Evolutionary conservation across 2,329 filamentous ascomycete genomes (phyloP).

Genomic region (Aaosphaeria arxii): DNA sequence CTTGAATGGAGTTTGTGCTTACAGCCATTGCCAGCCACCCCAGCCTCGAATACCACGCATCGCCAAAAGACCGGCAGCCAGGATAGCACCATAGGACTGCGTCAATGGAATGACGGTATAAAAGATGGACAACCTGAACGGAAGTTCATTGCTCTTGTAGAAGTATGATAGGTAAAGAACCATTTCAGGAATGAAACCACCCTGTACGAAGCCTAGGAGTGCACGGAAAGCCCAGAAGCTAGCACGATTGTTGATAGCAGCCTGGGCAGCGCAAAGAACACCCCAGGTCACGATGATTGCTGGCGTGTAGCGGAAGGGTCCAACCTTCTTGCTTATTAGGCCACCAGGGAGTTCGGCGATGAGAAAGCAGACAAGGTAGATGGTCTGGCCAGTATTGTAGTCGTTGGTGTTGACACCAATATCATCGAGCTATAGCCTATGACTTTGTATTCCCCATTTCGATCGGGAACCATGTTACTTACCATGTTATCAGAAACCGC

Average conservation of each 20-base stretch:
- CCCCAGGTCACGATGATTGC: conserved; percentile 36
- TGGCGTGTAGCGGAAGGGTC: conserved; percentile 40
- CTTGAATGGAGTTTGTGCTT: neutral
- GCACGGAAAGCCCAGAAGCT: conserved; percentile 39
- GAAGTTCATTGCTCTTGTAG: conserved; percentile 40
- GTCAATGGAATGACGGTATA: conserved; percentile 40
- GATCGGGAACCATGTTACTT: neutral
- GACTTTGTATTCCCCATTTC: neutral
- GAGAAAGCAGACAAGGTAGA: conserved; percentile 42
- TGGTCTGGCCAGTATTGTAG: conserved; percentile 33
- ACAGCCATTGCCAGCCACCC: conserved; percentile 41
- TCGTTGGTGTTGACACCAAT: conserved; percentile 24
- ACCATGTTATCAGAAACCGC: conserved; percentile 34
- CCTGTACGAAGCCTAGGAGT: conserved; percentile 41
- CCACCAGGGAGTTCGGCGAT: conserved; percentile 50
- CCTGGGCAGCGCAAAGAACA: conserved; percentile 35
- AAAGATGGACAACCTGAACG: conserved; percentile 42
- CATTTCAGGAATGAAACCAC: conserved; percentile 32
- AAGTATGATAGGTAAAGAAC: conserved; percentile 44
- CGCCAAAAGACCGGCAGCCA: conserved; percentile 41
- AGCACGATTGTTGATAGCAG: conserved; percentile 27
- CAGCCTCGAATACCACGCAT: conserved; percentile 42
- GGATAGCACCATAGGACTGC: conserved; percentile 36
- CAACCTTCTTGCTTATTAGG: conserved; percentile 51
- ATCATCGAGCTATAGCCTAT: conserved; percentile 14